Evolutionary conservation across 331 rosid species (phyloP), one percentile per base, ranked within the genome.

Genomic region (Erythrophleum ivorense): DNA sequence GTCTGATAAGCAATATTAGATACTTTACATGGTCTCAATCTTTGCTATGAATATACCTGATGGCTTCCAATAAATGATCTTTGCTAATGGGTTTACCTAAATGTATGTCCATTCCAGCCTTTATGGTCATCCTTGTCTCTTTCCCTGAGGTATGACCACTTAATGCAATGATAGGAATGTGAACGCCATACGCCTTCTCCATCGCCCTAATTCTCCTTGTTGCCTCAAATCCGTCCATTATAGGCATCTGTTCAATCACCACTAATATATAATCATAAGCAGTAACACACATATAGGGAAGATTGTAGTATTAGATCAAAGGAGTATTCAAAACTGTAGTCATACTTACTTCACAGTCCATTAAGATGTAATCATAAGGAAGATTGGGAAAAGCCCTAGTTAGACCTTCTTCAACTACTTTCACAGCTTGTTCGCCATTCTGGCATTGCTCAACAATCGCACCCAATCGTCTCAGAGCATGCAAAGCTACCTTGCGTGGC

Each of bases 341-440:
- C 38, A 55, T n/a, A 55, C 38, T 84, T 88, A 89, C 96, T 94
- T 86, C 86, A 19, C 91, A 90, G 59, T 93, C 96, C 96, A 93
- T 93, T 36, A 93, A 79, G 76, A 91, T 85, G 76, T 87, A 93
- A 79, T 93, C 90, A 16, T 86, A 91, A 46, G 95, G 95, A 81
- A 24, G 84, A 74, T 33, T 31, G 38, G 81, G 53, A 55, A 40
- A 76, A 74, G 80, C 49, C 36, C 62, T 81, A 0, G 31, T 43
- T 38, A 93, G 83, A 77, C 74, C 86, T 15, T 84, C 73, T 45
- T 49, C 54, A 76, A 91, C 88, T 19, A 72, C 66, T 79, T 72
- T 49, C 73, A 84, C 83, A 73, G 94, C 96, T 76, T 88, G 74
- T 78, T 76, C 81, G 16, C 97, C 97, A 80, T 93, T 90, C 83